A percentile compares a stretch with the other conserved stretches of the same genome.
Evolutionary conservation across 805 yeast genomes (phyloP).

Genomic region (Tetrapisispora fleetii): DNA sequence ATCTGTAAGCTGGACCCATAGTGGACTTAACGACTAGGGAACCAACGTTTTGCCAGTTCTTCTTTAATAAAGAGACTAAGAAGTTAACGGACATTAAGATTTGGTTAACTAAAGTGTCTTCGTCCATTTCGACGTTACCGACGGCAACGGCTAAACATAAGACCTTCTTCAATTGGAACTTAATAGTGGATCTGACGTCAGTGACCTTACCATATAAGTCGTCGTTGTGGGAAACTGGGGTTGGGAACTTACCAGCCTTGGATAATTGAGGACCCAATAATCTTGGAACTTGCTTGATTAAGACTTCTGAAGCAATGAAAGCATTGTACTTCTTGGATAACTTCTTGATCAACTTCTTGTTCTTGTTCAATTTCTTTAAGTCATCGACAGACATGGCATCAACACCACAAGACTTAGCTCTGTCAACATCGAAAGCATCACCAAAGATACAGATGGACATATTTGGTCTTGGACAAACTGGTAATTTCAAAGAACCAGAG

Average conservation of each 20-base stretch:
- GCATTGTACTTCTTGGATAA: constrained; percentile 99
- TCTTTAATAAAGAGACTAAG: constrained; percentile 97
- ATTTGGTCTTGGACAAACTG: constrained; percentile 99
- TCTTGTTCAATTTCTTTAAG: constrained; percentile 99
- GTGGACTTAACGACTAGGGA: constrained; percentile 97
- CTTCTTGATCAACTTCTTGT: constrained; percentile 99
- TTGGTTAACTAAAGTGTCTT: constrained; percentile 92
- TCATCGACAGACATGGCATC: constrained; percentile 99
- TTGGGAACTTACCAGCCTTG: constrained; percentile 99
- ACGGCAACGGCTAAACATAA: constrained; percentile 98
- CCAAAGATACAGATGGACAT: constrained; percentile 99
- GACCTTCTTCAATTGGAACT: constrained; percentile 99
- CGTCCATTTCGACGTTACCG: constrained; percentile 99
- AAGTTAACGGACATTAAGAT: constrained; percentile 98
- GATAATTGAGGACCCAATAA: constrained; percentile 99
- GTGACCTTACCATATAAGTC: constrained; percentile 91
- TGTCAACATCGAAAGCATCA: constrained; percentile 99
- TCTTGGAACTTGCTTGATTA: constrained; percentile 99
- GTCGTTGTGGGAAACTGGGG: constrained; percentile 99
- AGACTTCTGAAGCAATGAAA: constrained; percentile 97
- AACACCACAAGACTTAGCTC: constrained; percentile 98
- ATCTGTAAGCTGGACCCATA: constrained; percentile 99
- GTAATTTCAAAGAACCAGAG: constrained; percentile 98
- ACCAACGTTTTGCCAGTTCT: constrained; percentile 99
- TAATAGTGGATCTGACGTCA: constrained; percentile 98